phyloP scores from a whole-genome alignment of 306 rosid species.

The Sechiopsis laciniata region DNA sequence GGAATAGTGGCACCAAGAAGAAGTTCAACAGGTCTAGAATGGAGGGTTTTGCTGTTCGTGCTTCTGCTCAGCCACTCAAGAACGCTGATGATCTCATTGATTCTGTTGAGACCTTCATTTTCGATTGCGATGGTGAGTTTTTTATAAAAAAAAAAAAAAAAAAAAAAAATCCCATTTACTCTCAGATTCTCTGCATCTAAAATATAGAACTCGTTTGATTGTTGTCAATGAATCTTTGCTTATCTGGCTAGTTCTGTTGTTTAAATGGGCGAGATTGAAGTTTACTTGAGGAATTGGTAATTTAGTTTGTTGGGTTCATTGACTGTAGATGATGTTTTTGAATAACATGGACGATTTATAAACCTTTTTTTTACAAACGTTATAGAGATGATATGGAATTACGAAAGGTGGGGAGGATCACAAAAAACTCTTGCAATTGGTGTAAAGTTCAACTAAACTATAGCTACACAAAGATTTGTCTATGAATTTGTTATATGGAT shows the following conservation, averaged over 20 bases:
- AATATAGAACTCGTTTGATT: not conserved
- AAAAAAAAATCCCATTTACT: not conserved
- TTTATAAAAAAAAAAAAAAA: no score
- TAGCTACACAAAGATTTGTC: not conserved
- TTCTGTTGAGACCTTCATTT: slow-evolving; percentile 89
- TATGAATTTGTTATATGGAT: not conserved
- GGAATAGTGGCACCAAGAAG: slow-evolving; percentile 6
- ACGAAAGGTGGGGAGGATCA: not conserved
- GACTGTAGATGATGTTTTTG: not conserved
- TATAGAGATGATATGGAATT: not conserved
- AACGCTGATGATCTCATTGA: slow-evolving; percentile 77
- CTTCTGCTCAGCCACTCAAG: slow-evolving; percentile 67
- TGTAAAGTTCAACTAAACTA: not conserved
- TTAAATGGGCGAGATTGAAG: not conserved
- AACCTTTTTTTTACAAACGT: not conserved
- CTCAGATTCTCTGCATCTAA: not conserved
- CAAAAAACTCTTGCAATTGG: not conserved
- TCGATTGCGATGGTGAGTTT: slow-evolving; percentile 79
- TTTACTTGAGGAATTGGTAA: slow-evolving; percentile 1
- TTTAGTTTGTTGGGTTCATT: not conserved
- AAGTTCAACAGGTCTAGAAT: slow-evolving; percentile 29
- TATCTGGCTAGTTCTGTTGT: not conserved
- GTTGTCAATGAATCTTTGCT: not conserved
- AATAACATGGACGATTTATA: not conserved
- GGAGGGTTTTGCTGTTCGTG: slow-evolving; percentile 50